Conservation (phyloP, 768 basidiomycete species). For the Russula sp. region DNA sequence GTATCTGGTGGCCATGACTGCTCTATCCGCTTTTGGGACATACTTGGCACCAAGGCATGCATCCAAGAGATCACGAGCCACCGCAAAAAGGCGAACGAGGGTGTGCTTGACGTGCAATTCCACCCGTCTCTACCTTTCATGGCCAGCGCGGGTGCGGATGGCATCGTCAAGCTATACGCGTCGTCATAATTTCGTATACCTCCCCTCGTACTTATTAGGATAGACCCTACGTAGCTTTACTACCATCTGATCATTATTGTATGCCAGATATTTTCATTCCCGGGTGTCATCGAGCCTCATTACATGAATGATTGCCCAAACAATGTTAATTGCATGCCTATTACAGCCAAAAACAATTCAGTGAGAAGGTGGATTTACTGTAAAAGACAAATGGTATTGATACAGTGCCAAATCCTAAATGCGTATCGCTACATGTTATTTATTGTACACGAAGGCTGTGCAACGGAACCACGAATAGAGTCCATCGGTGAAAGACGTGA, state of each 20-base stretch:
- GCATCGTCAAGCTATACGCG: constrained; percentile 87
- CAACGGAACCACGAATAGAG: neutral
- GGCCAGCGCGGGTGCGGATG: constrained; percentile 95
- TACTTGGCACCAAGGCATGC: constrained; percentile 75
- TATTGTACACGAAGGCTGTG: constrained; percentile 35
- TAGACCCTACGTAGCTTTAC: constrained; percentile 19
- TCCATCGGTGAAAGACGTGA: neutral
- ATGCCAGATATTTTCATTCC: constrained; percentile 11
- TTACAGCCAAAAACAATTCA: neutral
- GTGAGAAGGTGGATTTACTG: neutral
- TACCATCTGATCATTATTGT: constrained; percentile 25
- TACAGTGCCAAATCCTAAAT: constrained; percentile 21
- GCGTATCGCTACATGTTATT: constrained; percentile 43
- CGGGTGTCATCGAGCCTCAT: neutral
- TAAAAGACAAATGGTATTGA: constrained; percentile 13
- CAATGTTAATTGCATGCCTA: neutral
- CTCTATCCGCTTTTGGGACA: constrained; percentile 92
- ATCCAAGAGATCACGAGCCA: constrained; percentile 88
- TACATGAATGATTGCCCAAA: neutral
- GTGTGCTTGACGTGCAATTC: constrained; percentile 84
- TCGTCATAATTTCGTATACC: constrained; percentile 54
- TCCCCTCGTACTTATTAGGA: constrained; percentile 10
- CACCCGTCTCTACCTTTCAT: constrained; percentile 81
- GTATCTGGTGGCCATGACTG: constrained; percentile 93
- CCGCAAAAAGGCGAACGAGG: constrained; percentile 86